Percentiles rank a stretch among this genome's conserved stretches.
phyloP scores from a whole-genome alignment of 2,329 filamentous ascomycete species.

The Cadophora malorum region DNA sequence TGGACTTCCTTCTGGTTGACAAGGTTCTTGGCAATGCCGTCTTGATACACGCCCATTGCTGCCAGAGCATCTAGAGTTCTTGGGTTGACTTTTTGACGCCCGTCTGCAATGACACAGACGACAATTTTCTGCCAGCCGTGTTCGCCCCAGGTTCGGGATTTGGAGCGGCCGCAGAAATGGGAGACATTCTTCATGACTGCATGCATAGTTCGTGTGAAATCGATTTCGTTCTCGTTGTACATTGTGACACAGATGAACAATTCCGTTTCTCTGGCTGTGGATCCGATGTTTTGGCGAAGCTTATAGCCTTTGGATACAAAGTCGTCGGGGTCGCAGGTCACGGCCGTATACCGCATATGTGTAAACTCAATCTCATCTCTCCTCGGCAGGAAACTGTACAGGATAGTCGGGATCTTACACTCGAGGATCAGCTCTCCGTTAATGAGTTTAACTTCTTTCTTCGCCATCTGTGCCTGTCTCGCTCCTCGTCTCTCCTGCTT shows the following conservation, averaged over 20 bases:
- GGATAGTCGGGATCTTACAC: constrained; percentile 98
- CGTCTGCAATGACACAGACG: constrained; percentile 94
- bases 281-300: constrained; percentile 87
- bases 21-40: constrained; percentile 97
- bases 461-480: constrained; percentile 84
- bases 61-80: constrained; percentile 92
- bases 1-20: constrained; percentile 97
- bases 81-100: constrained; percentile 90
- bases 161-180: constrained; percentile 91
- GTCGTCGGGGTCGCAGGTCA: constrained; percentile 97
- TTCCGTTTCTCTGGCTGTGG: constrained; percentile 86
- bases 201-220: constrained; percentile 97
- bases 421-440: constrained; percentile 97
- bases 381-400: constrained; percentile 94
- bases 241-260: constrained; percentile 97
- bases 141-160: constrained; percentile 95
- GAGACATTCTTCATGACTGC: constrained; percentile 98
- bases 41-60: constrained; percentile 97
- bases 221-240: constrained; percentile 98
- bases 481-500: constrained; percentile 89
- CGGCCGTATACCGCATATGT: constrained; percentile 97
- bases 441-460: constrained; percentile 93
- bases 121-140: constrained; percentile 99
- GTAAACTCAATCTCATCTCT: constrained; percentile 96
- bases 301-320: constrained; percentile 90